Evolutionary conservation across 2,329 filamentous ascomycete species (phyloP).

Genomic region (Diaporthe velutina): DNA sequence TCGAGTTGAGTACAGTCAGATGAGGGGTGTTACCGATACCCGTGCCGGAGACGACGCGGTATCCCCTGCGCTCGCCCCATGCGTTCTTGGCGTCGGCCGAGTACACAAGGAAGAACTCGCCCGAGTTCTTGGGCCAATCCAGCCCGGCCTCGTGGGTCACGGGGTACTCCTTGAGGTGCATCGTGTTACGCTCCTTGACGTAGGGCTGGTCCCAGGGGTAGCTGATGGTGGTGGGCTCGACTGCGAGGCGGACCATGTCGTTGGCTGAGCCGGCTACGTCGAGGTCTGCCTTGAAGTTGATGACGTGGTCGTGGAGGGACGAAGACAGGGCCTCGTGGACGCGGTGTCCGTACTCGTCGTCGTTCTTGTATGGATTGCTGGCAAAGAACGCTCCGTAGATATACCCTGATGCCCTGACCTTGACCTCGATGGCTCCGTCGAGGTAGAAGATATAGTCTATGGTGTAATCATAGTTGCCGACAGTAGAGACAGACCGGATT

Average conservation of each 20-base stretch:
- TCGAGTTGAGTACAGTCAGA: constrained; percentile 46
- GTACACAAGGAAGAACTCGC: constrained; percentile 56
- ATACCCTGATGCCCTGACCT: constrained; percentile 54
- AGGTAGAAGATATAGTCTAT: constrained; percentile 52
- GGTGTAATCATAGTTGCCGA: constrained; percentile 59
- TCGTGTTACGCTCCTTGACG: constrained; percentile 37
- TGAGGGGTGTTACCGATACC: constrained; percentile 44
- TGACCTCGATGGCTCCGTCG: constrained; percentile 53
- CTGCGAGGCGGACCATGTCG: constrained; percentile 51
- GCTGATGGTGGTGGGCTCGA: constrained; percentile 47
- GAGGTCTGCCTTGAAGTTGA: constrained; percentile 57
- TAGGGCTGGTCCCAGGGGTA: constrained; percentile 39
- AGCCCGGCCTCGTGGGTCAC: constrained; percentile 34
- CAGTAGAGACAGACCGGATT: constrained; percentile 53
- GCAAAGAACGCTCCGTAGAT: constrained; percentile 51
- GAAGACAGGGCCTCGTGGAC: constrained; percentile 51
- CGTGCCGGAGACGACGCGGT: constrained; percentile 54
- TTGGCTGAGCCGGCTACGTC: constrained; percentile 50
- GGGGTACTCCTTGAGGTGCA: constrained; percentile 36
- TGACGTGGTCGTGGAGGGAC: constrained; percentile 54
- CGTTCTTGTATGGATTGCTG: constrained; percentile 44
- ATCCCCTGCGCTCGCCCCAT: constrained; percentile 57
- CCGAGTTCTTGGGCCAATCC: constrained; percentile 49
- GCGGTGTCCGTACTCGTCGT: constrained; percentile 51
- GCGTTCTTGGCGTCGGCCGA: constrained; percentile 49